A percentile compares a stretch with the other conserved stretches of the same genome.
phyloP scores from a whole-genome alignment of 192 early-diverging fungal species.

The Coemansia sp. region DNA sequence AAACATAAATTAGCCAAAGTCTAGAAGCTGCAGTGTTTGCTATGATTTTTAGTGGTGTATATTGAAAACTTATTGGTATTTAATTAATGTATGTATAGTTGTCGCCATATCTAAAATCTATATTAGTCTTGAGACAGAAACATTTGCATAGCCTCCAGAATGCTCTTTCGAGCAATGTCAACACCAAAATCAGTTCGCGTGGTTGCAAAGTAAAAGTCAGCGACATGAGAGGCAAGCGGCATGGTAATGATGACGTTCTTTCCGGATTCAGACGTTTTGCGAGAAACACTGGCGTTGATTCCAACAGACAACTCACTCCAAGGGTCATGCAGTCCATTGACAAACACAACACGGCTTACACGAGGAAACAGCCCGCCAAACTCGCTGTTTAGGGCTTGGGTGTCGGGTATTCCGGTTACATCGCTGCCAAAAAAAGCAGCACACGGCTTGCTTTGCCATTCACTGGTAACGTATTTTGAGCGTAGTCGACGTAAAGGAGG shows the following conservation, averaged over 20 bases:
- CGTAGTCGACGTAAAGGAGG: conserved; percentile 47
- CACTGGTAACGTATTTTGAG: conserved; percentile 43
- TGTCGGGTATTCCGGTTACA: conserved; percentile 21
- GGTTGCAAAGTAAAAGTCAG: conserved; percentile 44
- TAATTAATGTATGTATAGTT: no score
- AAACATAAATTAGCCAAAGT: no score
- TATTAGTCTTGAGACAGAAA: conserved; percentile 21
- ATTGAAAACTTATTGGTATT: no score
- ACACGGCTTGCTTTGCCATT: conserved; percentile 50
- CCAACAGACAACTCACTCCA: conserved; percentile 58
- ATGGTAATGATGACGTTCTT: conserved; percentile 45
- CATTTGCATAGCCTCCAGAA: conserved; percentile 28
- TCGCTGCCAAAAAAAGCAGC: conserved; percentile 44
- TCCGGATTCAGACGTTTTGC: conserved; percentile 9
- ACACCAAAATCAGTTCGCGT: conserved; percentile 43
- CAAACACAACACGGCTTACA: conserved; percentile 59
- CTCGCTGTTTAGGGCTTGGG: conserved; percentile 25
- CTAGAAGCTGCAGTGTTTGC: no score
- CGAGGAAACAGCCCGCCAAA: conserved; percentile 36
- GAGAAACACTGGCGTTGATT: conserved; percentile 13
- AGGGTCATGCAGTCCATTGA: conserved; percentile 65
- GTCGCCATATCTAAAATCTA: no score
- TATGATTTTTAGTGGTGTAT: no score
- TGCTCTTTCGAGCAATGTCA: conserved; percentile 30
- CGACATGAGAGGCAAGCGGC: conserved; percentile 45